Evolutionary conservation across 2,329 filamentous ascomycete species (phyloP).

Genomic region (Aureobasidium namibiae): DNA sequence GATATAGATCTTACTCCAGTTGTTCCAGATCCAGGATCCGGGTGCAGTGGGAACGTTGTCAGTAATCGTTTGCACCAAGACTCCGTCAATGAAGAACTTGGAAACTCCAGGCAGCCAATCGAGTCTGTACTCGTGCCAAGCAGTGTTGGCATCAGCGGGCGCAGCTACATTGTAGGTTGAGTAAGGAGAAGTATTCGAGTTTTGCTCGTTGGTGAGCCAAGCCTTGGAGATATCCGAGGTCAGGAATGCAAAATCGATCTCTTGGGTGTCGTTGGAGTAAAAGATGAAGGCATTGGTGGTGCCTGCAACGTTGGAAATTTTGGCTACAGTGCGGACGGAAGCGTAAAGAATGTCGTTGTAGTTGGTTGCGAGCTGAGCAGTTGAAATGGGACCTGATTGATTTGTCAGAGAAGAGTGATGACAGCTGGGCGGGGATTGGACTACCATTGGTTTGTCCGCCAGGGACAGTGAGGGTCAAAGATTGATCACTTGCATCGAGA

Average conservation of each 20-base stretch:
- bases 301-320: constrained; percentile 51
- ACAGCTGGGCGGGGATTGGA: background rate
- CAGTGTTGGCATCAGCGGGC: constrained; percentile 54
- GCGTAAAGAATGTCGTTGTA: constrained; percentile 59
- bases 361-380: constrained; percentile 54
- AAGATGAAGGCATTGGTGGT: constrained; percentile 73
- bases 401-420: background rate
- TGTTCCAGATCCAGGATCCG: constrained; percentile 61
- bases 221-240: constrained; percentile 6
- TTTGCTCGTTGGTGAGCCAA: constrained; percentile 49
- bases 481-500: background rate
- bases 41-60: constrained; percentile 39
- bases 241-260: constrained; percentile 63
- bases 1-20: constrained; percentile 42
- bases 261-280: constrained; percentile 71
- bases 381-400: background rate
- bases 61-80: constrained; percentile 47
- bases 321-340: constrained; percentile 60
- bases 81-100: constrained; percentile 60
- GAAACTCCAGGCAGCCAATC: constrained; percentile 59
- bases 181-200: constrained; percentile 52
- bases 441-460: constrained; percentile 11
- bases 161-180: constrained; percentile 54
- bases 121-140: constrained; percentile 74
- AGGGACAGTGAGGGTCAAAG: constrained; percentile 12